Base-by-base conservation (phyloP, 345 rosid species). In the Garcia nutans region DNA sequence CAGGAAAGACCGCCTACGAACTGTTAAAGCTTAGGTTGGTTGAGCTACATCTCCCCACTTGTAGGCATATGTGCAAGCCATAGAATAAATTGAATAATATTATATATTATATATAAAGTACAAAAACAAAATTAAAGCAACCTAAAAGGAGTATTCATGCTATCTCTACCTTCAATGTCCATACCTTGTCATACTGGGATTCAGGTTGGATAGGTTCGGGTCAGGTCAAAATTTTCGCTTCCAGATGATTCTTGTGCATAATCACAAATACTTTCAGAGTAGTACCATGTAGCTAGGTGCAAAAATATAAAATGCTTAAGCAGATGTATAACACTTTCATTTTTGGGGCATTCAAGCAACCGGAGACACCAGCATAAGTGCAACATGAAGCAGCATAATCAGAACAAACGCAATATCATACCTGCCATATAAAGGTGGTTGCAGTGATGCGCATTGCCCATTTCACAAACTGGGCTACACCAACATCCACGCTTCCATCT, bases 401-500 rank as follows among this genome's bases (percentile, higher is more conserved):
- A 63, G 62, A 75, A 58, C 24, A 24, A 63, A 75, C n/a, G 42
- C 24, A 33, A 24, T 75, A 44, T 64, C 71, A 62, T 47, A 91
- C 98, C 97, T 92, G 97, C 60, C 92, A 85, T 77, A 96, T 88
- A 68, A 89, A 86, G 0, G 89, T 82, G 26, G 89, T 81, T n/a
- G 91, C 97, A 81, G 93, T 20, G 47, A 89, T 76, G 57, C 96
- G 89, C 90, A 90, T 92, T 17, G 97, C 91, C 96, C 98, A 93
- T 88, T 92, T 96, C 73, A 93, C 93, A 80, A 96, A 96, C 74
- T 89, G 91, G 16, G 98, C 97, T 60, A 93, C 85, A 75, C 89
- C 89, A 60, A 74, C 87, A 80, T 92, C 95, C 71, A 96, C 99
- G 66, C 82, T 86, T 74, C 98, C 97, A 76, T 92, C 95, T 76